These are phyloP conservation scores for Penicillium frequentans DNA, from an alignment of 2,329 filamentous ascomycete species.

Conservation along the genomic window DNA sequence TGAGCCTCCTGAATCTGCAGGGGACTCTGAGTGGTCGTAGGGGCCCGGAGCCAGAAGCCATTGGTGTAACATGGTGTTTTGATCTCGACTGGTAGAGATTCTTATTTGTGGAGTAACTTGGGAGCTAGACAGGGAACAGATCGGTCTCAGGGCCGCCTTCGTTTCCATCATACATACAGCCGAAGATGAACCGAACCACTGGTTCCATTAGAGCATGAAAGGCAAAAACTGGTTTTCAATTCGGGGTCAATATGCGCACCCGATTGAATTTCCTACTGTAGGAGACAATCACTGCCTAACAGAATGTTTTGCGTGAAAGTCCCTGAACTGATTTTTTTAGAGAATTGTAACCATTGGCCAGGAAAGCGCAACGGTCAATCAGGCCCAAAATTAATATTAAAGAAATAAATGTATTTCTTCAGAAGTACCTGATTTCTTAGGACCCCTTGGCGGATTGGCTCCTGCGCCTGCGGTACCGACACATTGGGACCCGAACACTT, in stretches of 20 bases:
- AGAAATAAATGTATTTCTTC: neutral
- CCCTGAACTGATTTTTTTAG: no score
- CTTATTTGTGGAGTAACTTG: neutral
- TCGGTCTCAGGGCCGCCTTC: neutral
- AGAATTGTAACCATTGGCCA: no score
- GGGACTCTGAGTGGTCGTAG: neutral
- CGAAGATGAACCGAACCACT: neutral
- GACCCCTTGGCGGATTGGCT: slow-evolving; percentile 10
- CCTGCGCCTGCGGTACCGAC: slow-evolving; percentile 21
- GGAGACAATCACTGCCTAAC: neutral
- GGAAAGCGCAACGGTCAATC: no score
- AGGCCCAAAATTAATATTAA: neutral
- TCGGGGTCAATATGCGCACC: neutral
- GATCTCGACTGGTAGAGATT: neutral
- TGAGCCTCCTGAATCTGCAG: slow-evolving; percentile 5
- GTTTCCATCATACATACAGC: neutral
- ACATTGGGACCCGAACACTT: slow-evolving; percentile 20
- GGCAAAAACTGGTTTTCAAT: neutral
- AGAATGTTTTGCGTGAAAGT: no score
- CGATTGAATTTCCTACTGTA: neutral
- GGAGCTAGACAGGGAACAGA: neutral
- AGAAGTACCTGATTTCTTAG: neutral
- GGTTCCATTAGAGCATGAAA: neutral
- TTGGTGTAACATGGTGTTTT: neutral
- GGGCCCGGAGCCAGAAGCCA: neutral